Evolutionary conservation across 495 filamentous ascomycete species (phyloP).

Genomic region (Parathielavia appendiculata): DNA sequence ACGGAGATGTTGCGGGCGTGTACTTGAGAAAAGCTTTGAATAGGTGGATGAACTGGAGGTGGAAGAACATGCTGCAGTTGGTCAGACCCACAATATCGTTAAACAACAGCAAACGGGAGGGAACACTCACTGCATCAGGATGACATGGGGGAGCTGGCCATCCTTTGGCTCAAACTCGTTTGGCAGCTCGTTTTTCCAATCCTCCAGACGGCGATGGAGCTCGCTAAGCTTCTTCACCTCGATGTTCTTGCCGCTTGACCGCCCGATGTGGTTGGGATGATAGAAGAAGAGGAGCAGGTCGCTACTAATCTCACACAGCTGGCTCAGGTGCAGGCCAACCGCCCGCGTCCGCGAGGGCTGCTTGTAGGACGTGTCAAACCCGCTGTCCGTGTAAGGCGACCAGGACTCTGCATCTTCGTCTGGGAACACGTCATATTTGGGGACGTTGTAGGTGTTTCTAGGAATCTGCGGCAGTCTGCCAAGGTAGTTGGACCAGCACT

Average conservation of each 20-base stretch:
- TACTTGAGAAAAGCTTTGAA: conserved; percentile 97
- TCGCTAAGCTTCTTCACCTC: conserved; percentile 92
- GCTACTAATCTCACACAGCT: conserved; percentile 86
- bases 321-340: conserved; percentile 73
- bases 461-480: conserved; percentile 87
- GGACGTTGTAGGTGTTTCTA: conserved; percentile 68
- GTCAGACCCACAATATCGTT: not conserved
- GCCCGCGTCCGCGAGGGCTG: conserved; percentile 83
- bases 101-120: not conserved
- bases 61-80: conserved; percentile 81
- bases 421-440: conserved; percentile 88
- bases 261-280: conserved; percentile 60
- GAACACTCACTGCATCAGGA: conserved; percentile 85
- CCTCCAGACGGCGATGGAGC: conserved; percentile 83
- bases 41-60: conserved; percentile 92
- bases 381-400: conserved; percentile 85
- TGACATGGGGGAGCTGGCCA: conserved; percentile 77
- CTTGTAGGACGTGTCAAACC: conserved; percentile 58
- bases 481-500: conserved; percentile 98
- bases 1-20: conserved; percentile 67
- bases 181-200: conserved; percentile 83
- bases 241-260: conserved; percentile 54
- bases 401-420: conserved; percentile 79
- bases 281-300: conserved; percentile 90
- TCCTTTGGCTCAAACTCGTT: conserved; percentile 85